phyloP scores from a whole-genome alignment of 139 green algal genomes.

The Tetraselmis striata region DNA sequence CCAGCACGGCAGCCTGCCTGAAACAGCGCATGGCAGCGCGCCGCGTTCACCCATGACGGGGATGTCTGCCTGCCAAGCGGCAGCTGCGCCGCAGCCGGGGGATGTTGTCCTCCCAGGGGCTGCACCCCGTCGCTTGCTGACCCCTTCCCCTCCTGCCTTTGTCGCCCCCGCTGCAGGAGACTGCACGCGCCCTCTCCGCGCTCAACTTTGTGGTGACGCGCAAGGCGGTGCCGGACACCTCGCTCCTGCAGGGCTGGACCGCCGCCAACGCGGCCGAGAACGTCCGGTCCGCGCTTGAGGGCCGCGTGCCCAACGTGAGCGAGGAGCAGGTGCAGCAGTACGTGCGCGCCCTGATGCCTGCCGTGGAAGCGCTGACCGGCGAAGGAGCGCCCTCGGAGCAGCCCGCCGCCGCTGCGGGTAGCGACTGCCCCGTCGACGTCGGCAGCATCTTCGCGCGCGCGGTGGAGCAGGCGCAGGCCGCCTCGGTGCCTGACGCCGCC shows the following conservation, averaged over 20 bases:
- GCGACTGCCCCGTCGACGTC: not conserved
- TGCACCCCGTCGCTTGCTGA: too few relatives aligned
- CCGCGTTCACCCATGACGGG: too few relatives aligned
- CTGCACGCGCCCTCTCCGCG: not conserved
- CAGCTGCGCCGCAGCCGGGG: not conserved
- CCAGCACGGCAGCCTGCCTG: not conserved
- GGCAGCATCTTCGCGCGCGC: not conserved
- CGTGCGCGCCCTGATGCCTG: not conserved
- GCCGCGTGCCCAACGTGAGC: not conserved
- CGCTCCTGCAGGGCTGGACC: not conserved
- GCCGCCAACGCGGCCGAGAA: constrained; percentile 2
- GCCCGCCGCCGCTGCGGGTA: not conserved
- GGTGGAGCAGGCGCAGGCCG: not conserved
- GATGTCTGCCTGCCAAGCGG: not conserved
- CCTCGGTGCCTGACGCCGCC: not conserved
- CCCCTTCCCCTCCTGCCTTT: too few relatives aligned
- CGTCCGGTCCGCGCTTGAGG: not conserved
- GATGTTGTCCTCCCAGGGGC: too few relatives aligned
- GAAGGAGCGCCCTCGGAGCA: not conserved
- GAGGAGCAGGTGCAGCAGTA: not conserved
- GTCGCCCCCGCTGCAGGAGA: not conserved
- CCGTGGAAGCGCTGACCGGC: not conserved
- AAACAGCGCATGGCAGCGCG: not conserved
- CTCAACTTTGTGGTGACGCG: constrained; percentile 11
- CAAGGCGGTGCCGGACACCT: not conserved